Evolutionary conservation across 139 green algal genomes (phyloP), one percentile per base, ranked within the genome.

Genomic region (Eudorina sp.): DNA sequence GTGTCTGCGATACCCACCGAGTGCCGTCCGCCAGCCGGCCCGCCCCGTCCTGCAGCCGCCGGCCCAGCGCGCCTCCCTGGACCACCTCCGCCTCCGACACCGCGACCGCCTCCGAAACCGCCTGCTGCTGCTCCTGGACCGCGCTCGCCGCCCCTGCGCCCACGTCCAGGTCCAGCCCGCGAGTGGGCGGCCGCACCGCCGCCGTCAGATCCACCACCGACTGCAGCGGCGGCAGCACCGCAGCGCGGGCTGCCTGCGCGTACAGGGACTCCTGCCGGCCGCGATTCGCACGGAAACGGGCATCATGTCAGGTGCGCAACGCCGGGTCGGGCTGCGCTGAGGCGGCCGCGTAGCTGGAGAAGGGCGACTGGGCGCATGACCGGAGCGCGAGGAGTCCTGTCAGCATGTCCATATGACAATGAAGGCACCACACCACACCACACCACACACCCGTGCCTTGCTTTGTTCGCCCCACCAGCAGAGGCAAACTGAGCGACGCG

Each of bases 11-110:
- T n/a, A n/a, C n/a, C n/a, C 89, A 97, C 81, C 70, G 75, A 0
- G 95, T 96, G 31, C 95, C 95, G 60, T 97, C 95, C 58, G 91
- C 68, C 85, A 97, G 89, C 38, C 81, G n/a, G 0, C 95, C 95
- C 27, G 45, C 70, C 27, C 95, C 95, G 73, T 96, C 94, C 60
- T 86, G 82, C 62, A 97, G 83, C 68, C 66, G 77, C 53, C 85
- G 55, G 4, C 89, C 89, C 72, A 89, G 75, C 41, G 64, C 90
- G 70, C 64, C 27, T 69, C 36, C 45, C 31, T 85, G 53, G n/a
- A 78, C 69, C 48, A 79, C 84, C 48, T 77, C 66, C 25, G 40
- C 60, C 40, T 79, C 72, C 29, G 53, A 60, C 45, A 90, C 70
- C 31, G 48, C 23, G 38, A 84, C 79, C 13, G 16, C 62, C 1